Evolutionary conservation across 2,329 filamentous ascomycete genomes (phyloP), one percentile per base, ranked within the genome.

Genomic region (Talaromyces pinophilus): DNA sequence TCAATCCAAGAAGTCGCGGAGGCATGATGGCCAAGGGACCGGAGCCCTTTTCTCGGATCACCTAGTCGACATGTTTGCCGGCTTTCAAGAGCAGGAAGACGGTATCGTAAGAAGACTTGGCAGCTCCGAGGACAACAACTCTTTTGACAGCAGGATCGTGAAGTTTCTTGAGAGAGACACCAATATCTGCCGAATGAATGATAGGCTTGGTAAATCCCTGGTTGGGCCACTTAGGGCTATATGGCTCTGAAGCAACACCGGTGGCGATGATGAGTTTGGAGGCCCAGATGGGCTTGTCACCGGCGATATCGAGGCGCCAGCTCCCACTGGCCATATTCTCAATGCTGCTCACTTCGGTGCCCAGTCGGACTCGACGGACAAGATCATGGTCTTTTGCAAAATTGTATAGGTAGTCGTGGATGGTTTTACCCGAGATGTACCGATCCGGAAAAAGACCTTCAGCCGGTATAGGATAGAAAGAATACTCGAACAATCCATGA

Each of bases 401-500:
- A n/a, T 42, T 28, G 22, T 59, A 17, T n/a, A 59, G 55, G n/a
- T 59, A 59, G 22, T 59, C 55, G 22, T 59, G 55, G 13, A 59
- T 59, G 7, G 55, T 59, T 28, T 59, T 22, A 25, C 55, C 55
- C 11, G 55, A 59, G 8, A 59, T 59, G 38, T 59, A 59, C 28
- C 55, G 33, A 28, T 59, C 55, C 33, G 55, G 55, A 7, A 35
- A 40, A 28, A 59, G 55, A 4, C 55, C 55, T 42, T 59, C 55
- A 22, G n/a, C 22, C 35, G n/a, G n/a, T 35, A 59, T 59, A 4
- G n/a, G 55, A 42, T 59, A 59, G 22, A 59, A 59, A 42, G 55
- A 59, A 22, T 59, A 59, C 55, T 59, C 55, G 7, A 59, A 59
- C 30, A 59, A 42, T 22, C 55, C 55, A 59, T 59, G 55, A 5